Evolutionary conservation across 805 yeast genomes (phyloP).

Genomic region (Wickerhamia fluorescens): DNA sequence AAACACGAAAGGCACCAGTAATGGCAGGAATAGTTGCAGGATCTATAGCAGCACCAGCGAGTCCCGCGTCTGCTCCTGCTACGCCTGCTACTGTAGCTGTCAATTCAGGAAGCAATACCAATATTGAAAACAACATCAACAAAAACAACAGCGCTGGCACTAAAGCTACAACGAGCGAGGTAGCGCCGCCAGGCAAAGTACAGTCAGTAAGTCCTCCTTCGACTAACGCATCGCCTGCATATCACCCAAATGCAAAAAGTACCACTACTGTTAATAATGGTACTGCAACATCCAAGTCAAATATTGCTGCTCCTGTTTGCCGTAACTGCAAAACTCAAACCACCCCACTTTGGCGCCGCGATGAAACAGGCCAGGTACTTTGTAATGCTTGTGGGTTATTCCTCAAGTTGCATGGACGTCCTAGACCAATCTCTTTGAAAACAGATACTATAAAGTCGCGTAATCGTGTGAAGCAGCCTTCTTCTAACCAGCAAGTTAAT

Average conservation of each 20-base stretch:
- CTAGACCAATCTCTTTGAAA: constrained; percentile 85
- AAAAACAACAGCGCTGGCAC: too few relatives aligned
- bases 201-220: too few relatives aligned
- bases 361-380: constrained; percentile 78
- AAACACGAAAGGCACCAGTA: too few relatives aligned
- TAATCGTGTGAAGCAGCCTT: constrained; percentile 63
- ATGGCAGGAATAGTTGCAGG: too few relatives aligned
- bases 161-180: too few relatives aligned
- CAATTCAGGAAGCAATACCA: too few relatives aligned
- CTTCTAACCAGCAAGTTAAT: constrained; percentile 1
- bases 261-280: constrained; percentile 55
- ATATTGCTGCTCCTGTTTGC: constrained; percentile 64
- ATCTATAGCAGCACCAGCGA: too few relatives aligned
- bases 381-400: constrained; percentile 95
- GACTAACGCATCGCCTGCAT: constrained; percentile 1
- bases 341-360: constrained; percentile 93
- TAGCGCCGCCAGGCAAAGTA: too few relatives aligned
- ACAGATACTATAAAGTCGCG: constrained; percentile 90
- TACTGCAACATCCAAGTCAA: constrained; percentile 57
- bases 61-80: constrained; percentile 1
- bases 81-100: neutral
- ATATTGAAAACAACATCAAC: too few relatives aligned
- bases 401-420: constrained; percentile 83
- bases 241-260: constrained; percentile 52
- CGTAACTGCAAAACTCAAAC: constrained; percentile 89